These are phyloP conservation scores for Pezizomycotina sp. DNA, from an alignment of 2,329 filamentous ascomycete genomes.

Conservation along the genomic window DNA sequence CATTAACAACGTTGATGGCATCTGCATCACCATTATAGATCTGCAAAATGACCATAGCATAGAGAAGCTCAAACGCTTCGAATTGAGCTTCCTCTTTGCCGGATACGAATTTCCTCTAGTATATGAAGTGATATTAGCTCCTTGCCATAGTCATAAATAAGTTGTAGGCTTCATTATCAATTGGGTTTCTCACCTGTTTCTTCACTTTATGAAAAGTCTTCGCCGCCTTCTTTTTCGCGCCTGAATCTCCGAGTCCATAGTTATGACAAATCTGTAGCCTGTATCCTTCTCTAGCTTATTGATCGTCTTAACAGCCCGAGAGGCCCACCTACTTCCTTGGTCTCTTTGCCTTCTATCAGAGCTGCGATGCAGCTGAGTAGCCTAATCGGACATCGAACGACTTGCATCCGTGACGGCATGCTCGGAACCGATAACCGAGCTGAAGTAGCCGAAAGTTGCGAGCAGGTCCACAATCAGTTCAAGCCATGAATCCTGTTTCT, in stretches of 20 bases:
- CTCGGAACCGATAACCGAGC: conserved; percentile 12
- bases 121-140: conserved; percentile 6
- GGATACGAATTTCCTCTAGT: conserved; percentile 26
- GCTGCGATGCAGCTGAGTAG: conserved; percentile 22
- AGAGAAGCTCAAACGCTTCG: conserved; percentile 60
- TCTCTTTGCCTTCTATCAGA: conserved; percentile 5
- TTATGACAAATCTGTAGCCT: conserved; percentile 15
- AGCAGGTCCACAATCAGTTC: conserved; percentile 21
- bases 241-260: conserved; percentile 18
- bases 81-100: conserved; percentile 31
- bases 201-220: conserved; percentile 18
- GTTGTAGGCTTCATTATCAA: conserved; percentile 25
- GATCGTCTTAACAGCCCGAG: conserved; percentile 21
- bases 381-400: conserved; percentile 19
- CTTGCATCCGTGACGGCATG: conserved; percentile 4
- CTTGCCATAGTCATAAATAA: too few relatives aligned
- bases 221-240: conserved; percentile 10
- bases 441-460: conserved; percentile 22
- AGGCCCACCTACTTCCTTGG: conserved; percentile 21
- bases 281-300: conserved; percentile 7
- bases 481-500: conserved; percentile 19
- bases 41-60: conserved; percentile 70
- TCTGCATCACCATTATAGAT: conserved; percentile 82
- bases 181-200: conserved; percentile 13
- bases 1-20: conserved; percentile 38